These are phyloP conservation scores for Ceratocystis albifundus DNA, from an alignment of 2,329 filamentous ascomycete species.

Conservation along the genomic window DNA sequence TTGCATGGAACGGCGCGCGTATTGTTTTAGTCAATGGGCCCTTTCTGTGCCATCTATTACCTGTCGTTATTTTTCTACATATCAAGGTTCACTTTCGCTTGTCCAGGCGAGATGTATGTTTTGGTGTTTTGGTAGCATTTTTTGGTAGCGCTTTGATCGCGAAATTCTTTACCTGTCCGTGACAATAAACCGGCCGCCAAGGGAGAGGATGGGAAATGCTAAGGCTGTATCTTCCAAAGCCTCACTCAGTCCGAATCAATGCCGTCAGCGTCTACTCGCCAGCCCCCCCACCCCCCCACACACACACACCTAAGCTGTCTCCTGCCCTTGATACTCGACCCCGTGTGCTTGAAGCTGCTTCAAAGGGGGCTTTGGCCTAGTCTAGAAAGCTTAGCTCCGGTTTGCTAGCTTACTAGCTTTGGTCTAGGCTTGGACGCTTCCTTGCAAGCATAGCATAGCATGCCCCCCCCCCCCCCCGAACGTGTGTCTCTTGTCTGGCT, in stretches of 20 bases:
- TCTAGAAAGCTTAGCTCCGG: too few species aligned
- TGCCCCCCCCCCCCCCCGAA: too few species aligned
- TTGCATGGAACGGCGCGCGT: constrained; percentile 5
- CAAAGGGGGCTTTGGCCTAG: too few species aligned
- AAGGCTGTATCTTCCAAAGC: not conserved
- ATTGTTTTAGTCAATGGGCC: not conserved
- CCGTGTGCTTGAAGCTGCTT: too few species aligned
- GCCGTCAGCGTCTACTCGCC: too few species aligned
- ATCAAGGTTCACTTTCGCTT: constrained; percentile 7
- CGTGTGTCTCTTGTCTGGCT: too few species aligned
- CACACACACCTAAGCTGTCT: too few species aligned
- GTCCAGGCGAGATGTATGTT: not conserved
- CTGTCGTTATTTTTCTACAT: not conserved
- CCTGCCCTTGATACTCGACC: too few species aligned
- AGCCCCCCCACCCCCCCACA: too few species aligned
- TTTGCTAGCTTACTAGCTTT: too few species aligned
- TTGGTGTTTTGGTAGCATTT: not conserved
- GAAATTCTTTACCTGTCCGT: not conserved
- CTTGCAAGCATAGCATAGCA: too few species aligned
- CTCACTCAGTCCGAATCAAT: too few species aligned
- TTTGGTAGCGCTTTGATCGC: not conserved
- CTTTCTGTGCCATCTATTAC: not conserved
- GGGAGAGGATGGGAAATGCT: not conserved
- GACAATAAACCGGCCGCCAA: not conserved
- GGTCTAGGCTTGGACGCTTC: not conserved